These are phyloP conservation scores for Capronia epimyces DNA, from an alignment of 2,329 filamentous ascomycete species.

Conservation along the genomic window DNA sequence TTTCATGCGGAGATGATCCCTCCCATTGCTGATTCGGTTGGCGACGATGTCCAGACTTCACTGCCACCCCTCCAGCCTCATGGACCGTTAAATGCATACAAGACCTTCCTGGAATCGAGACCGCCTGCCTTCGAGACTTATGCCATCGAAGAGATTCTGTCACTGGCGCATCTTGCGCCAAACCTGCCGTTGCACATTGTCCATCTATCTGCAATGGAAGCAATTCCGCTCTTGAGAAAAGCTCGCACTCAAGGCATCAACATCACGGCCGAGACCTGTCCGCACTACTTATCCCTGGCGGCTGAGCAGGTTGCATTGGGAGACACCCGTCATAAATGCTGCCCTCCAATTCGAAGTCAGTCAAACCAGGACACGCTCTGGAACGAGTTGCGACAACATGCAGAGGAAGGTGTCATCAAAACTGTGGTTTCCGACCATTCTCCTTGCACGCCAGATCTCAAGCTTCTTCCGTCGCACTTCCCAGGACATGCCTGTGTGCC, in stretches of 20 bases:
- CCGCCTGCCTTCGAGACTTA: constrained; percentile 87
- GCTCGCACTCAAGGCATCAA: constrained; percentile 70
- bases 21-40: constrained; percentile 72
- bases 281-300: constrained; percentile 83
- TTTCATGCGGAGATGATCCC: constrained; percentile 99
- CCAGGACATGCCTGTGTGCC: constrained; percentile 42
- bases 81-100: constrained; percentile 71
- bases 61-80: constrained; percentile 63
- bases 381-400: constrained; percentile 63
- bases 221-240: constrained; percentile 71
- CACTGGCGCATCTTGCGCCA: constrained; percentile 72
- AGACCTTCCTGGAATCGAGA: constrained; percentile 85
- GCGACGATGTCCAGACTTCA: constrained; percentile 67
- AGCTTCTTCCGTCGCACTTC: constrained; percentile 72
- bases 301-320: constrained; percentile 76
- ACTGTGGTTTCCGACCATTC: constrained; percentile 95
- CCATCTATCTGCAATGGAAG: constrained; percentile 82
- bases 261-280: constrained; percentile 91
- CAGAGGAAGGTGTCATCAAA: constrained; percentile 70
- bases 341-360: constrained; percentile 78
- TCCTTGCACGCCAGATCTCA: constrained; percentile 90
- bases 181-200: constrained; percentile 86
- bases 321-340: constrained; percentile 92
- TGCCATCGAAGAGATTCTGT: constrained; percentile 80
- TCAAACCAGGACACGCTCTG: constrained; percentile 81